Percentiles rank a stretch among this genome's conserved stretches.
Evolutionary conservation across 345 rosid genomes (phyloP).

Genomic region (Arabidopsis suecica): DNA sequence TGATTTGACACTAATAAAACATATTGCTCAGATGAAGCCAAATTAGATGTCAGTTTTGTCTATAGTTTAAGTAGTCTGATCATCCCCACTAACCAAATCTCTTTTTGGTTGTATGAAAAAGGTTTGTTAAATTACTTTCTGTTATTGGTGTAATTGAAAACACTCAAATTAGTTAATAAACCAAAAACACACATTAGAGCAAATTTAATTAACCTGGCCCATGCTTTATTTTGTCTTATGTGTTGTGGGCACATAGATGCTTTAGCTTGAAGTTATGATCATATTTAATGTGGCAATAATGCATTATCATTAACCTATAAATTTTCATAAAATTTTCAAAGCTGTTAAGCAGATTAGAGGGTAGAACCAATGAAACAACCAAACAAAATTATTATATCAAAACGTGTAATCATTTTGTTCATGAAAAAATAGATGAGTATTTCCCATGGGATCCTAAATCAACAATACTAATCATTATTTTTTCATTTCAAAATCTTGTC

Average conservation of each 20-base stretch:
- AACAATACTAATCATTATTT: slow-evolving; percentile 38
- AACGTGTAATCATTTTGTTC: slow-evolving; percentile 47
- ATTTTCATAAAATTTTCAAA: slow-evolving; percentile 21
- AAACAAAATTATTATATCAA: slow-evolving; percentile 20
- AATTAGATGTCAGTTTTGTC: slow-evolving; percentile 40
- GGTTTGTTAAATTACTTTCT: slow-evolving; percentile 17
- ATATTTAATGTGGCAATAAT: slow-evolving; percentile 39
- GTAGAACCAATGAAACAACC: slow-evolving; percentile 31
- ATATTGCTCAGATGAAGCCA: slow-evolving; percentile 34
- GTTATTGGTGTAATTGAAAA: slow-evolving; percentile 15
- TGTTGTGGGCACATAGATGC: slow-evolving; percentile 43
- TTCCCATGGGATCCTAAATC: slow-evolving; percentile 41
- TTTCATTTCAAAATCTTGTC: slow-evolving; percentile 34
- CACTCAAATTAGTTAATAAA: neutral
- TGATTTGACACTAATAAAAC: slow-evolving; percentile 35
- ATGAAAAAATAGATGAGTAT: slow-evolving; percentile 37
- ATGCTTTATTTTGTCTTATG: slow-evolving; percentile 36
- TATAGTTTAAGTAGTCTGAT: slow-evolving; percentile 36
- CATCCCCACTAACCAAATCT: slow-evolving; percentile 32
- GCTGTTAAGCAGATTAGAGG: slow-evolving; percentile 39
- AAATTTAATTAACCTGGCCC: slow-evolving; percentile 31
- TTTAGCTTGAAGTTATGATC: slow-evolving; percentile 41
- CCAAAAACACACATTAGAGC: neutral
- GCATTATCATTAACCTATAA: slow-evolving; percentile 28
- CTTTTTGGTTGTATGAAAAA: slow-evolving; percentile 38